Percentiles rank a stretch among this genome's conserved stretches.
Evolutionary conservation across 345 rosid species (phyloP).

Genomic region (Mangifera indica): DNA sequence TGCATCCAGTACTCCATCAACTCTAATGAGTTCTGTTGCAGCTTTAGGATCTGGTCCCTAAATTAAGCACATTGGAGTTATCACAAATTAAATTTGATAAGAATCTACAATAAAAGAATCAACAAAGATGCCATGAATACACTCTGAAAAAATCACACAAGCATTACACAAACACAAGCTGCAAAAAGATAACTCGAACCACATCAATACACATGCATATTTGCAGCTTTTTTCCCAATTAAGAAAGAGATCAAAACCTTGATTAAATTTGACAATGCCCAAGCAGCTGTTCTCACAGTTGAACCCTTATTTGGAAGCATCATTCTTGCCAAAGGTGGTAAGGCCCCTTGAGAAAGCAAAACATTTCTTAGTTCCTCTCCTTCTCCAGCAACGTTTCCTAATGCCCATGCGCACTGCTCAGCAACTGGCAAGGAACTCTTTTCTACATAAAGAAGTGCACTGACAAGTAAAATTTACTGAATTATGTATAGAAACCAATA

Average conservation of each 20-base stretch:
- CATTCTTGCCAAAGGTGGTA: conserved; percentile 91
- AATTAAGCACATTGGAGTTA: conserved; percentile 33
- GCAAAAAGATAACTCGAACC: not conserved
- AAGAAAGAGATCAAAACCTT: conserved; percentile 53
- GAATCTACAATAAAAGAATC: not conserved
- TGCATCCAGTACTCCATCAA: conserved; percentile 75
- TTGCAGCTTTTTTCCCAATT: not conserved
- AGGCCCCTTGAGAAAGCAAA: conserved; percentile 88
- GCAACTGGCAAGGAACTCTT: conserved; percentile 86
- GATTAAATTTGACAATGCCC: conserved; percentile 95
- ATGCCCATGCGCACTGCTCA: conserved; percentile 98
- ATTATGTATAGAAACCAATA: conserved; percentile 1
- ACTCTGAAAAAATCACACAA: not conserved
- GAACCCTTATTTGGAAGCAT: conserved; percentile 91
- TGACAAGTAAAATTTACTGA: conserved; percentile 16
- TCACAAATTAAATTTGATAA: conserved; percentile 30
- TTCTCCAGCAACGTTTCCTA: conserved; percentile 98
- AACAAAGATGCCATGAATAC: not conserved
- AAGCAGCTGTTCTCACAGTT: conserved; percentile 92
- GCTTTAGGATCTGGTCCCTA: conserved; percentile 95
- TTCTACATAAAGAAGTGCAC: conserved; percentile 47
- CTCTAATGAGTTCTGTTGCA: conserved; percentile 71
- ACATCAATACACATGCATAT: conserved; percentile 2
- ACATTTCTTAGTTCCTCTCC: conserved; percentile 88
- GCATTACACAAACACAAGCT: not conserved